Base-by-base conservation (phyloP, 768 basidiomycete species). In the Rhizopogon roseolus region DNA sequence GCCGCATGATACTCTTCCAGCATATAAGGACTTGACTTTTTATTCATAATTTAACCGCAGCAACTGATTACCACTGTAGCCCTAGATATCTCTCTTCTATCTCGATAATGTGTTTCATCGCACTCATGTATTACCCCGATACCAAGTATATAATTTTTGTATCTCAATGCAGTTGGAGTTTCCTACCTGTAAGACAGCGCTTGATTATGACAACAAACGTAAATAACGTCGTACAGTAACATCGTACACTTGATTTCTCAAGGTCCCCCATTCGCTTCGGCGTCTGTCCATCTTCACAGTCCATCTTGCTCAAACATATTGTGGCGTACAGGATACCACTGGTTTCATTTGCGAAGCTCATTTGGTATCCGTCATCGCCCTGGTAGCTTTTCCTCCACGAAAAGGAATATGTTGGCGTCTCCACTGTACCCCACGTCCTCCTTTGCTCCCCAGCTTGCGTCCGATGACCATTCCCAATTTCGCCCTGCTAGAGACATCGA, bases 401-500 rank as follows among this genome's bases (percentile, higher is more conserved):
- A 60, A 62, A 28, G 54, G 75, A 70, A 41, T 66, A 89, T 90
- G 87, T 77, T 90, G 36, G 87, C 84, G 52, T 78, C 81, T 19
- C 85, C 86, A 13, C 75, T 85, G 58, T 71, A 81, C 59, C 83
- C 80, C 52, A 60, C 77, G 6, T 67, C 77, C 28, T 73, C 77
- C 48, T 84, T 86, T 62, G 71, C 80, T 38, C 67, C 75, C 5
- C 74, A 79, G 48, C 76, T 78, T 62, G 63, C 62, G 43, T 64
- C 80, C 32, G 81, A 85, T 48, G 80, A 81, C 62, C 63, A 74
- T 41, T 62, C 76, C 28, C 81, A 82, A 58, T 83, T 81, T 65
- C 75, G 81, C 41, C 88, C 88, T 3, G 78, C 85, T 37, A 82
- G 81, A 64, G 87, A 90, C 65, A 65, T 86, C 56, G 87, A 88